Evolutionary conservation across 257 asterid species (phyloP).

Genomic region (Gentiana straminea): DNA sequence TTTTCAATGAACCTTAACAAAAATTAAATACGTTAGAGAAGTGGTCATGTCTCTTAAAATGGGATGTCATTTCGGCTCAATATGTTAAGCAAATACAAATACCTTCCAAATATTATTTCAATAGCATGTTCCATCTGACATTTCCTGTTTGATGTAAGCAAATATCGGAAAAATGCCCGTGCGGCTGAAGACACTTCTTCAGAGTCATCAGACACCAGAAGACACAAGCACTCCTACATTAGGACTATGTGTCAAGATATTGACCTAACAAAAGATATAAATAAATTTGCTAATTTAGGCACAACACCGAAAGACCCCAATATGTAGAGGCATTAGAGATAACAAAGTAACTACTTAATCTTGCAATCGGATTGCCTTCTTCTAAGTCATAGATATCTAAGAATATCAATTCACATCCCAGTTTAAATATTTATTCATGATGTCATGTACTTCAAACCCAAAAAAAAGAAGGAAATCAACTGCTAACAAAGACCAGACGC

Average conservation of each 20-base stretch:
- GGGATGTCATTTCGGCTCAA: constrained; percentile 11
- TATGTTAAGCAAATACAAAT: constrained; percentile 1
- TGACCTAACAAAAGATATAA: no score
- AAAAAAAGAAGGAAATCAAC: no score
- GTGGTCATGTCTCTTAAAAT: not conserved
- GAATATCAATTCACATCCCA: no score
- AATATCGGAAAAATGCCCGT: constrained; percentile 33
- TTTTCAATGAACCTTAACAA: constrained; percentile 73
- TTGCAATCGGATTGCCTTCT: no score
- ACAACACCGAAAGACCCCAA: no score
- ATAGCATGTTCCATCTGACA: constrained; percentile 38
- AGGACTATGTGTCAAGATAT: constrained; percentile 1
- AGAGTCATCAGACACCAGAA: constrained; percentile 70
- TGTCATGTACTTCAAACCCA: no score
- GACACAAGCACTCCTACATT: constrained; percentile 69
- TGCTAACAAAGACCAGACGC: no score
- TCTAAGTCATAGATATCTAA: no score
- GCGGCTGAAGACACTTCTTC: constrained; percentile 74
- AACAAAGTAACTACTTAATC: no score
- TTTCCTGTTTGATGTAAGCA: constrained; percentile 40
- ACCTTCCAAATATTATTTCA: constrained; percentile 67
- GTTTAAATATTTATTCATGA: no score
- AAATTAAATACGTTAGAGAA: not conserved
- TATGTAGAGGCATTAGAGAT: no score
- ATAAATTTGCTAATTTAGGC: no score